Base-by-base conservation (phyloP, 164 flowering plant species). In the Stephania cephalantha region DNA sequence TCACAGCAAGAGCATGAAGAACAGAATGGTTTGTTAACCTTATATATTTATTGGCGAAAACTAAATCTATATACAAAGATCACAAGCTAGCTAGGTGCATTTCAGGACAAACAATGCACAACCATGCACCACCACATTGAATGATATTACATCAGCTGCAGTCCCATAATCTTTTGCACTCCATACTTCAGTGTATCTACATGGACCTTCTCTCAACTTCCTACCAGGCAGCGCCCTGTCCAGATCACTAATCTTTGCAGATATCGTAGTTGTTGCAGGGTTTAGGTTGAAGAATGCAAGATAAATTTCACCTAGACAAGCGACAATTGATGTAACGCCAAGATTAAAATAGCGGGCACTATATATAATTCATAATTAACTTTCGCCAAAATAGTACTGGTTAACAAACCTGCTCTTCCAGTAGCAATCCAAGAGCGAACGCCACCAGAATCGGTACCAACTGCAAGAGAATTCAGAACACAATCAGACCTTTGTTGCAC, bases 361-460 rank as follows among this genome's bases (percentile, higher is more conserved):
- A 1, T 15, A 46, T 13, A 1, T 15, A 46, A 25, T 9, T 20
- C 68, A 6, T n/a, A 20, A 35, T 35, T 35, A 52, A 64, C 31
- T 66, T 35, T n/a, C 50, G 10, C 22, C 46, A n/a, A 66, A 61
- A 45, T n/a, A 20, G n/a, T 55, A 4, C 13, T 9, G 17, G 17
- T 55, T 18, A 15, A 11, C 17, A 75, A 68, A 92, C 97, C 97
- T 87, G 17, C 78, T 81, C 85, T 85, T 80, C 97, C 99, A 46
- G 90, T 88, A 7, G 99, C 96, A 76, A 91, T 73, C 99, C 99
- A 95, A 71, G 96, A 82, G 18, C 94, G 98, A 74, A 81, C 63
- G 55, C 93, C 96, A 12, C 73, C 78, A 12, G 86, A 73, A 55
- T 18, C 81, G 12, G 68, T 81, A 71, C 80, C 78, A 79, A 74